Evolutionary conservation across 1,284 basidiomycete genomes (phyloP), one percentile per base, ranked within the genome.

Genomic region (Thecaphora thlaspeos): DNA sequence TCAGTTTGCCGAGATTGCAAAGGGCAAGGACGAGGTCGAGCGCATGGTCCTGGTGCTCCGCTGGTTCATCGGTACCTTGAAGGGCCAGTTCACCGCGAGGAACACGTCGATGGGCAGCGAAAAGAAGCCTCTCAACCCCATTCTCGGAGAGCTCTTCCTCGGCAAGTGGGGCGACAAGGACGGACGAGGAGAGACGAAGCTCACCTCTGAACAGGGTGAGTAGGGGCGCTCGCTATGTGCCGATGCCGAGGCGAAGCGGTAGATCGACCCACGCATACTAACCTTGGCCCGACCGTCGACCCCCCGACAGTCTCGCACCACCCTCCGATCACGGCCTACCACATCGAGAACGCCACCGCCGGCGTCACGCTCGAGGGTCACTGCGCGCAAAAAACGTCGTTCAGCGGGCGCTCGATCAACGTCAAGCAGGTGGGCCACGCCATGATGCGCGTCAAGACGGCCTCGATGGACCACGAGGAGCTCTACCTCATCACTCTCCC

Each of bases 381-480:
- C 80, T 92, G 87, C 67, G 94, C 90, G 9, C 94, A 98, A 80
- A 97, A 97, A 85, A 97, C 94, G 8, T 80, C 80, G 21, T 85
- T 85, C 79, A 82, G 81, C 34, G 81, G 81, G 22, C 81, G 83
- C 9, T 86, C 87, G 59, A 96, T 97, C 51, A 79, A 86, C 80
- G 94, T 98, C 48, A 92, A 90, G 80, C 94, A 98, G 80, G 88
- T 96, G 62, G 94, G 94, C 7, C 94, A 98, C 73, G 93, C 93
- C 7, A 80, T 89, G 26, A 81, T 98, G 39, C 88, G 85, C 14
- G 83, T 95, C 51, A 80, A 83, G 51, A 81, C 85, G 4, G 86
- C 85, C 2, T 75, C 71, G 30, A 81, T 82, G 57, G 88, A 90
- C 75, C 50, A 51, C 37, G 71, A 73, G 58, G 71, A 75, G 55